Base-by-base conservation (phyloP, 2,329 filamentous ascomycete species). In the Calonectria montana region DNA sequence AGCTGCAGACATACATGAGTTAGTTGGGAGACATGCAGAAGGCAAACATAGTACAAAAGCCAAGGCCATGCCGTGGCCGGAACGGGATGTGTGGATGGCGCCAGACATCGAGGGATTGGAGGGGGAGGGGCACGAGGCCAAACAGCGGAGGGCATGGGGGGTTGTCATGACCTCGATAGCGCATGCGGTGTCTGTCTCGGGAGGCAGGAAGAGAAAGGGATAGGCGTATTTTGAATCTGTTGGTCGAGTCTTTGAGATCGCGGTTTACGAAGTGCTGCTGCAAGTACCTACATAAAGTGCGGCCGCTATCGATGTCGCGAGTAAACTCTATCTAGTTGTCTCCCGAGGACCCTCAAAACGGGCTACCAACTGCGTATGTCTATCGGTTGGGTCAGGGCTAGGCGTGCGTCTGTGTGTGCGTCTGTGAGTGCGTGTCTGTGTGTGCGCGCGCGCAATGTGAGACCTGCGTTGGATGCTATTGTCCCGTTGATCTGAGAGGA, bases 101-200 rank as follows among this genome's bases (percentile, higher is more conserved):
- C 53, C 53, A 57, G 53, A 57, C 53, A 45, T 43, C 29, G 39
- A 27, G 21, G 39, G 59, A 63, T 63, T 31, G 59, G 27, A 37
- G 45, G 55, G 53, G 67, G 72, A 59, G 66, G 35, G 69, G 63
- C 29, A 35, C 47, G 23, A 35, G 21, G 48, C 57, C 31, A 59
- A 69, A 75, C 70, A 72, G 70, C 72, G 75, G 76, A 69, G 63
- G 75, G 73, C 75, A 43, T 57, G 48, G 35, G 47, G 74, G 71
- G 55, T 72, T 69, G 70, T 74, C 50, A 45, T 69, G 35, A 61
- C 62, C 55, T 35, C 35, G 53, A 27, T 73, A 69, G 59, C 70
- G 69, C 43, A 70, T 67, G 43, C 12, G 18, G 68, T 67, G 64
- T 68, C 69, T 68, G 62, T 66, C 67, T 69, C 71, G 66, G 65